These are phyloP conservation scores for Neofusicoccum laricinum DNA, from an alignment of 2,329 filamentous ascomycete genomes.

Conservation along the genomic window DNA sequence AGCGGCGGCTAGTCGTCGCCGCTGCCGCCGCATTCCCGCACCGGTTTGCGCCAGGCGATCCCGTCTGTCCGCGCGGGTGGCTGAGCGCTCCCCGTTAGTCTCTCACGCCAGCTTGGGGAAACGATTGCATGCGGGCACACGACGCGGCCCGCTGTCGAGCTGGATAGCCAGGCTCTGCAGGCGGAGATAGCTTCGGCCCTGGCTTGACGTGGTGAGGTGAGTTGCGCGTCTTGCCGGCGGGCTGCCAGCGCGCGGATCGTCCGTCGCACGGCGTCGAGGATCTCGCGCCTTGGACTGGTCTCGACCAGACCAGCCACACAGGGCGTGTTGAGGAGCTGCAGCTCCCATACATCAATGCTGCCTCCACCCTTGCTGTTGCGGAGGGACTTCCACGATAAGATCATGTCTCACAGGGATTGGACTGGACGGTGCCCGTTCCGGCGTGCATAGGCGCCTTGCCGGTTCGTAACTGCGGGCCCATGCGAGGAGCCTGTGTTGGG, in stretches of 20 bases:
- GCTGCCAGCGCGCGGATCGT: not conserved
- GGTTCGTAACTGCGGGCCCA: not conserved
- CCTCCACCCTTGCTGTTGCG: not conserved
- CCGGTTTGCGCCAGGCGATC: not conserved
- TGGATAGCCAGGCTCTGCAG: not conserved
- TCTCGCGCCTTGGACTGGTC: not conserved
- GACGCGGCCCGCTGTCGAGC: not conserved
- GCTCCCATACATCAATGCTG: not conserved
- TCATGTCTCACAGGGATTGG: not conserved
- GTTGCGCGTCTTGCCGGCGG: not conserved
- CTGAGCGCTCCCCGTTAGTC: not conserved
- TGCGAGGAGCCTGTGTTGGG: not conserved
- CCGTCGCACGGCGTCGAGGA: not conserved
- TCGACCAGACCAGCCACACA: not conserved
- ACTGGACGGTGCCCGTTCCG: not conserved
- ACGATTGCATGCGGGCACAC: not conserved
- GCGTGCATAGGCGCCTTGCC: not conserved
- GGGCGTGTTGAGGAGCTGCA: not conserved
- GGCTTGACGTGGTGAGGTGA: not conserved
- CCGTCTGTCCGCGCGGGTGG: not conserved
- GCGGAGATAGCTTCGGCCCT: not conserved
- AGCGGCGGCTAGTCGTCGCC: not conserved
- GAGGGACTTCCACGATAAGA: not conserved
- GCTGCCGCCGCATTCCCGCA: not conserved
- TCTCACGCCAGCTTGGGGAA: not conserved